phyloP scores from a whole-genome alignment of 441 rosid species.

The Manihot esculenta region DNA sequence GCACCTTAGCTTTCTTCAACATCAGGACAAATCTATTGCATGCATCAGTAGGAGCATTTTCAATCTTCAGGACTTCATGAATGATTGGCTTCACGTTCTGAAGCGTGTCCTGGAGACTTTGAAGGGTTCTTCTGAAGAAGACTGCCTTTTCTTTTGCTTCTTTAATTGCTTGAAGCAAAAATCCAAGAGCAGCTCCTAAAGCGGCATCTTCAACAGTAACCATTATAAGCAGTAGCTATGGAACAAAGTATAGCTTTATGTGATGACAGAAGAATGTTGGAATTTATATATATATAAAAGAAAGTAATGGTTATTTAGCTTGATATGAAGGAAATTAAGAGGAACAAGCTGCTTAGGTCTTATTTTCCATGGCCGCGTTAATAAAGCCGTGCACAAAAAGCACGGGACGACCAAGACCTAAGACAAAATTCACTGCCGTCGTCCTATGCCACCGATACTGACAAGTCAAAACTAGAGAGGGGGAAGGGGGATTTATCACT shows the following conservation, averaged over 20 bases:
- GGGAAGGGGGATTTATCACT: no score
- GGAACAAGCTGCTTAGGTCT: no score
- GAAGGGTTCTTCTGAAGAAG: slow-evolving; percentile 10
- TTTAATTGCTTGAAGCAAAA: neutral
- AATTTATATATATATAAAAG: no score
- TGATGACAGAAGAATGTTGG: neutral
- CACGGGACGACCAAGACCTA: no score
- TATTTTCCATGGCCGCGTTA: no score
- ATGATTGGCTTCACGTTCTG: neutral
- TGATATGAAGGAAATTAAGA: no score
- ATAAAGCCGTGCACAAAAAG: no score
- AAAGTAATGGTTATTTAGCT: no score
- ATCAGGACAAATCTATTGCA: neutral
- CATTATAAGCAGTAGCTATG: neutral
- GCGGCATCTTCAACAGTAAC: neutral
- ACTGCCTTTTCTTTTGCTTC: neutral
- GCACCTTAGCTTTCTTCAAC: neutral
- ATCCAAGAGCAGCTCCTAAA: neutral
- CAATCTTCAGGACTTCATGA: neutral
- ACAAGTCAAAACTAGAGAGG: no score
- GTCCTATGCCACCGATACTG: no score
- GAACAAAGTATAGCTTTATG: neutral
- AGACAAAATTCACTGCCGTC: no score
- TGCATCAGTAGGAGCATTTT: neutral
- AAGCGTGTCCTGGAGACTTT: neutral